Percentiles rank a stretch among this genome's conserved stretches.
These are phyloP conservation scores for Boletus barrowsii DNA, from an alignment of 768 basidiomycete genomes.

Conservation along the genomic window DNA sequence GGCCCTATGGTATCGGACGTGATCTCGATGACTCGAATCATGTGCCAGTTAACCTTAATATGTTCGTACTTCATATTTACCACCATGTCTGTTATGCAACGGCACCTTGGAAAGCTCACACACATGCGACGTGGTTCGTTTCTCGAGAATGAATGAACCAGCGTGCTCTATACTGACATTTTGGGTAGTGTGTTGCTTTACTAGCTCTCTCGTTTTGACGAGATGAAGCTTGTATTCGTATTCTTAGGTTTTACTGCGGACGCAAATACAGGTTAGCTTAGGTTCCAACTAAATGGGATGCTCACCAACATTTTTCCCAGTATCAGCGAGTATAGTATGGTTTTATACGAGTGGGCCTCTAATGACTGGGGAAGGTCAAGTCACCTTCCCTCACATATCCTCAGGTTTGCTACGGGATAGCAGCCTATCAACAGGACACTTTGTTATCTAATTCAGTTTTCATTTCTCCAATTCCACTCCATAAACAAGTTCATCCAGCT, in stretches of 20 bases:
- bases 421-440: neutral
- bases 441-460: neutral
- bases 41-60: constrained; percentile 13
- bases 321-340: constrained; percentile 2
- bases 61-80: constrained; percentile 11
- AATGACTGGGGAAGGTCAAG: neutral
- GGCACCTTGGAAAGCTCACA: neutral
- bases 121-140: constrained; percentile 11
- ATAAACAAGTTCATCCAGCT: neutral
- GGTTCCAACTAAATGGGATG: neutral
- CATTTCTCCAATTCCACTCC: neutral
- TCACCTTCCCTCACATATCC: neutral
- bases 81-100: constrained; percentile 5
- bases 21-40: constrained; percentile 12
- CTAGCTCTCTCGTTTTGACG: neutral
- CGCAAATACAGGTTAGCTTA: neutral
- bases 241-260: neutral
- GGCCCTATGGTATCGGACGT: constrained; percentile 22
- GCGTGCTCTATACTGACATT: neutral
- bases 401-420: neutral
- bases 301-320: neutral
- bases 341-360: neutral
- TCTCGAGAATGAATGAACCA: neutral
- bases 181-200: constrained; percentile 6
- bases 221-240: neutral